These are phyloP conservation scores for Parafenestella ontariensis DNA, from an alignment of 2,329 filamentous ascomycete species.

Conservation along the genomic window DNA sequence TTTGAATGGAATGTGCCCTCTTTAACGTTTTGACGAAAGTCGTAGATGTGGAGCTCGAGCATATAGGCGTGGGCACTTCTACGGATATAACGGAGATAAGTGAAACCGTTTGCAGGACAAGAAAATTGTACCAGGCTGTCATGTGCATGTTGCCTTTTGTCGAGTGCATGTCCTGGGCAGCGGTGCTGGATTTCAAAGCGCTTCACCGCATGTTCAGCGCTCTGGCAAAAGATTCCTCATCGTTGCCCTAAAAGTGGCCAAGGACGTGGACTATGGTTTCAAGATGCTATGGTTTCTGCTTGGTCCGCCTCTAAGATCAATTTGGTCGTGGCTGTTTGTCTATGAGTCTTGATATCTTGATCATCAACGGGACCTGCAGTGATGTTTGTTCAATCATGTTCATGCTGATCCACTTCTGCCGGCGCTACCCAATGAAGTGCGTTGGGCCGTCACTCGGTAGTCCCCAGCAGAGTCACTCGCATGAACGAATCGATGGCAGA, in stretches of 20 bases:
- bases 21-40: too few species aligned
- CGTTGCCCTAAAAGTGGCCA: too few species aligned
- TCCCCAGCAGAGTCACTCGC: slow-evolving; percentile 1
- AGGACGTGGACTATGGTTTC: too few species aligned
- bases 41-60: too few species aligned
- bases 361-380: background rate
- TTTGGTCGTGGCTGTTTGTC: background rate
- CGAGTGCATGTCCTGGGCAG: too few species aligned
- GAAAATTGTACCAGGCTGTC: background rate
- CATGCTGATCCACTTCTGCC: slow-evolving; percentile 8
- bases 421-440: slow-evolving; percentile 24
- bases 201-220: background rate
- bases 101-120: background rate
- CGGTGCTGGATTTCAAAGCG: slow-evolving; percentile 8
- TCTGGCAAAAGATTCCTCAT: too few species aligned
- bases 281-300: too few species aligned
- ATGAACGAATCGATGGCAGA: background rate
- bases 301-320: background rate
- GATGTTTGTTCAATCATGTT: background rate
- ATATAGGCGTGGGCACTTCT: too few species aligned
- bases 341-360: background rate
- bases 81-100: slow-evolving; percentile 18
- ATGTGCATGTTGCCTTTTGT: too few species aligned
- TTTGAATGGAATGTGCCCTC: too few species aligned
- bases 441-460: slow-evolving; percentile 14